Percentiles rank a stretch among this genome's conserved stretches.
Conservation (phyloP, 345 rosid genomes). For the Eucalyptus lansdowneana region DNA sequence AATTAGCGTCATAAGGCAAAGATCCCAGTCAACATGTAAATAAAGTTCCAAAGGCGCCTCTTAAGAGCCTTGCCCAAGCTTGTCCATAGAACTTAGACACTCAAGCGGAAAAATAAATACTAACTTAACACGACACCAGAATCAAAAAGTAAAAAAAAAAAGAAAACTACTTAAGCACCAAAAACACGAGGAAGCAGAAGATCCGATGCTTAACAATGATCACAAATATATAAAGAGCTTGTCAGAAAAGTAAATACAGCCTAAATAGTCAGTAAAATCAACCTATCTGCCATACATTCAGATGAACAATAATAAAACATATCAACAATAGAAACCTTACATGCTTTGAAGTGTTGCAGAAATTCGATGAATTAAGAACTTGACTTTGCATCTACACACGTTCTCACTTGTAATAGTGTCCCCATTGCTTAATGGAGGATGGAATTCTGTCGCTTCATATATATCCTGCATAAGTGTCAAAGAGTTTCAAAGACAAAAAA, state of each 20-base stretch:
- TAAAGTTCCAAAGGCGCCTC: neutral
- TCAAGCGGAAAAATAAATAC: neutral
- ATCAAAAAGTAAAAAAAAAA: neutral
- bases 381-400: constrained; percentile 39
- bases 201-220: neutral
- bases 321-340: constrained; percentile 7
- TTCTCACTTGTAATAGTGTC: constrained; percentile 29
- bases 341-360: constrained; percentile 39
- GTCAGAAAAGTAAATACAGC: neutral
- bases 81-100: neutral
- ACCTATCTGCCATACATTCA: neutral
- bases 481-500: neutral
- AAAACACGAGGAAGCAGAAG: neutral
- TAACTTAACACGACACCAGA: neutral
- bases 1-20: neutral
- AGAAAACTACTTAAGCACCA: neutral
- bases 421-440: constrained; percentile 31
- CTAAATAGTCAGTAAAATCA: neutral
- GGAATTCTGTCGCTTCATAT: constrained; percentile 78
- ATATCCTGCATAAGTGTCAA: constrained; percentile 48
- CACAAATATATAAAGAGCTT: neutral
- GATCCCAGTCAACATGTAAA: neutral
- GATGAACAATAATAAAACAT: neutral
- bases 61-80: neutral
- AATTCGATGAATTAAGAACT: constrained; percentile 32